Evolutionary conservation across 2,329 filamentous ascomycete genomes (phyloP).

Genomic region (Salinomyces thailandicus): DNA sequence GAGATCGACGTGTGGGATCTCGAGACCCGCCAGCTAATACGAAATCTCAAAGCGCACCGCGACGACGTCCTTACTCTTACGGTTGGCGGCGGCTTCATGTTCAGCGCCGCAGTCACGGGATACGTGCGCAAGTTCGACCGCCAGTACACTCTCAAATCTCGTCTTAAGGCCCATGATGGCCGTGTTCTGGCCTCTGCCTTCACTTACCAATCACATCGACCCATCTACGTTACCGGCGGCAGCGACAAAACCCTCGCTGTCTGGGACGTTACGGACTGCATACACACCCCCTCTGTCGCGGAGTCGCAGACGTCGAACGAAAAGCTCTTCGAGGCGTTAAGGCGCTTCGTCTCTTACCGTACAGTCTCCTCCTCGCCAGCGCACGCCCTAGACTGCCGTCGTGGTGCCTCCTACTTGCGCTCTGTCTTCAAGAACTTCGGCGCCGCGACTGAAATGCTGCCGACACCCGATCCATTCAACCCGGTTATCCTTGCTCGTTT

Average conservation of each 20-base stretch:
- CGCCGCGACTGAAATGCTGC: constrained; percentile 81
- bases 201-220: constrained; percentile 52
- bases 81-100: constrained; percentile 74
- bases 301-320: constrained; percentile 48
- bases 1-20: constrained; percentile 94
- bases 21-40: constrained; percentile 80
- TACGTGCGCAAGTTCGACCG: constrained; percentile 61
- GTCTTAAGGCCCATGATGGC: constrained; percentile 75
- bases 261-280: constrained; percentile 63
- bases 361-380: constrained; percentile 81
- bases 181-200: constrained; percentile 78
- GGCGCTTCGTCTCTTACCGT: constrained; percentile 82
- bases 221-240: constrained; percentile 88
- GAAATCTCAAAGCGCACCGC: constrained; percentile 71
- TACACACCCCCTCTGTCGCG: constrained; percentile 33
- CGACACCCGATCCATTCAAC: constrained; percentile 66
- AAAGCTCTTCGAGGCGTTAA: constrained; percentile 53
- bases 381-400: constrained; percentile 82
- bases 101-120: constrained; percentile 85
- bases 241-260: constrained; percentile 85
- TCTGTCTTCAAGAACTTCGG: constrained; percentile 87
- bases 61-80: constrained; percentile 79
- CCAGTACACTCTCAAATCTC: constrained; percentile 67
- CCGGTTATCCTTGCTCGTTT: constrained; percentile 92
- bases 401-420: constrained; percentile 82